Evolutionary conservation across 805 yeast species (phyloP), one percentile per base, ranked within the genome.

Genomic region (Yarrowia porcina): DNA sequence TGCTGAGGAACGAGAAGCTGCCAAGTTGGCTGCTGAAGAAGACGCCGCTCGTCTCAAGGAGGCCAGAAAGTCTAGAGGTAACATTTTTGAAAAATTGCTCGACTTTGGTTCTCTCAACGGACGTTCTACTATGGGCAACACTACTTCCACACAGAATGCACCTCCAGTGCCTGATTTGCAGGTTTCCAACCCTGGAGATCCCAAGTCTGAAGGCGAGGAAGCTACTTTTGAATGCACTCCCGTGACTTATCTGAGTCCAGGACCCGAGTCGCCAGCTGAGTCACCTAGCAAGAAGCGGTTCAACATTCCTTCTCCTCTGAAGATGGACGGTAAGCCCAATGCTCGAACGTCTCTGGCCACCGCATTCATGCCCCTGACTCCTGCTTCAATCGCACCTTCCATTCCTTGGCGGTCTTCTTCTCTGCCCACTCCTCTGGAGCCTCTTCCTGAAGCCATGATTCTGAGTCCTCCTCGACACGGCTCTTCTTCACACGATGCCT

Each of bases 361-460:
- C 25, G 59, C 59, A 35, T 52, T 52, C 56, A 49, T 49, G 56
- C 56, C 56, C 15, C 21, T 49, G 30, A 49, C 56, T 2, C 56
- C 52, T 10, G 28, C 52, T 4, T 45, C 56, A 20, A 49, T 49
- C 12, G 38, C 59, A 2, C 59, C 59, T 9, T 35, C 44, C 21
- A 52, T 35, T 15, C 42, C 44, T 4, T 52, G 59, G 59, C 32
- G 59, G 11, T 52, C 59, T 2, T 35, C 44, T 25, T 35, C 59
- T n/a, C 35, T 52, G 42, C 59, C 59, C 9, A 52, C 59, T 7
- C 59, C 59, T 3, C 59, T 52, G 32, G 59, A 52, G 25, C 59
- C 59, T 52, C 59, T 52, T 25, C 59, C 59, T 25, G 59, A 52
- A 18, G 59, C 59, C 42, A 52, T 52, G 59, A 36, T 52, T 35